phyloP scores from a whole-genome alignment of 306 rosid species.

The Vigna unguiculata region DNA sequence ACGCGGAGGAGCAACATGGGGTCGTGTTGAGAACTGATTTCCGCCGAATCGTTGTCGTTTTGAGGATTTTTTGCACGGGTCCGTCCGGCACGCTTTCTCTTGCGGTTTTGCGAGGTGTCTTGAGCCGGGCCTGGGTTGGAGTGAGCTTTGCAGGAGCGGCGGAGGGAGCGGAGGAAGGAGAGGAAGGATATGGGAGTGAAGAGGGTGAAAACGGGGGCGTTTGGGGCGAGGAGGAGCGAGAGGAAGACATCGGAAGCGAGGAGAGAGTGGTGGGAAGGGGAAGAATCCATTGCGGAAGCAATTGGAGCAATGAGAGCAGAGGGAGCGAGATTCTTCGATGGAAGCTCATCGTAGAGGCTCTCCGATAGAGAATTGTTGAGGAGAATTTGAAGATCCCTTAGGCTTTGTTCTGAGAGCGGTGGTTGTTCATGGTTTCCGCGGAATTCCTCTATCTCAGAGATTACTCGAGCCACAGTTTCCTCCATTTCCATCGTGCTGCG shows the following conservation, averaged over 20 bases:
- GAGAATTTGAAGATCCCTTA: constrained; percentile 71
- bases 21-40: constrained; percentile 44
- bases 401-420: constrained; percentile 61
- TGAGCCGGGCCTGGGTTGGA: not conserved
- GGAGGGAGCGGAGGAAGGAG: constrained; percentile 86
- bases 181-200: constrained; percentile 83
- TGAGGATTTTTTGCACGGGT: constrained; percentile 15
- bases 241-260: constrained; percentile 76
- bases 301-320: constrained; percentile 60
- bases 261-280: constrained; percentile 60
- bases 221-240: constrained; percentile 67
- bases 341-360: constrained; percentile 55
- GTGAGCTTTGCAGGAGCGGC: constrained; percentile 67
- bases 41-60: constrained; percentile 20
- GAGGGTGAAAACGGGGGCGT: constrained; percentile 87
- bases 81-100: constrained; percentile 46
- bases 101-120: constrained; percentile 40
- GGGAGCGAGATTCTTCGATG: constrained; percentile 55
- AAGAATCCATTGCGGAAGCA: constrained; percentile 79
- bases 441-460: constrained; percentile 66
- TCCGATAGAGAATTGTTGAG: constrained; percentile 43
- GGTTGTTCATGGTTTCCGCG: constrained; percentile 50
- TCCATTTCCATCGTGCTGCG: constrained; percentile 40
- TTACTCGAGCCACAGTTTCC: constrained; percentile 62
- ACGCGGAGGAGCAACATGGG: constrained; percentile 55